These are phyloP conservation scores for Akanthomyces uredinophilus DNA, from an alignment of 2,329 filamentous ascomycete genomes.

Conservation along the genomic window DNA sequence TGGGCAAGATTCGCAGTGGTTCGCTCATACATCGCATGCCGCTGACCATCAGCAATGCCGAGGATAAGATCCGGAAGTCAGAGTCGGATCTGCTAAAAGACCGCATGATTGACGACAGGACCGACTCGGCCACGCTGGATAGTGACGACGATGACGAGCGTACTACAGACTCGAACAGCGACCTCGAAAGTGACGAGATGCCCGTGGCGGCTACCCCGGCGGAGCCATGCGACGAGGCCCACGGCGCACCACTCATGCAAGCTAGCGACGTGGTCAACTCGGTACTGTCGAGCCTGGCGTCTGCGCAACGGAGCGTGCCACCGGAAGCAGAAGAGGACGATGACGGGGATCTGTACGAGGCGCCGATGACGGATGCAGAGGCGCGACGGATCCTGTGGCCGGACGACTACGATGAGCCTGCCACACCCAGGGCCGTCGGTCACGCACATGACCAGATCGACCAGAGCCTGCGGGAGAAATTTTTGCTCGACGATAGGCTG, in stretches of 20 bases:
- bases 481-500: constrained; percentile 30
- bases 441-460: constrained; percentile 3
- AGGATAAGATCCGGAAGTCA: constrained; percentile 30
- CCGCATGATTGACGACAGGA: constrained; percentile 21
- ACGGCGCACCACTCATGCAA: background rate
- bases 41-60: constrained; percentile 23
- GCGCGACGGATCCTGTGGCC: constrained; percentile 37
- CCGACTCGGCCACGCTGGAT: constrained; percentile 26
- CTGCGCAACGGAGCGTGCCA: background rate
- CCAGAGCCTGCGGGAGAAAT: constrained; percentile 34
- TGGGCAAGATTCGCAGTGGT: constrained; percentile 21
- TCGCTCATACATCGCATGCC: constrained; percentile 19
- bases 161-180: constrained; percentile 19
- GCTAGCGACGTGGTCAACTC: background rate
- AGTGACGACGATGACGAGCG: constrained; percentile 25
- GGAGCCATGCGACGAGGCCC: background rate
- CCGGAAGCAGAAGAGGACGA: background rate
- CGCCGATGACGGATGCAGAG: constrained; percentile 36
- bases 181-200: constrained; percentile 17
- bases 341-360: constrained; percentile 23
- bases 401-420: constrained; percentile 23
- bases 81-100: constrained; percentile 29
- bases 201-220: constrained; percentile 5
- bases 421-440: constrained; percentile 4
- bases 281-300: background rate